phyloP scores from a whole-genome alignment of 805 yeast genomes.

The Scheffersomyces amazonensis region DNA sequence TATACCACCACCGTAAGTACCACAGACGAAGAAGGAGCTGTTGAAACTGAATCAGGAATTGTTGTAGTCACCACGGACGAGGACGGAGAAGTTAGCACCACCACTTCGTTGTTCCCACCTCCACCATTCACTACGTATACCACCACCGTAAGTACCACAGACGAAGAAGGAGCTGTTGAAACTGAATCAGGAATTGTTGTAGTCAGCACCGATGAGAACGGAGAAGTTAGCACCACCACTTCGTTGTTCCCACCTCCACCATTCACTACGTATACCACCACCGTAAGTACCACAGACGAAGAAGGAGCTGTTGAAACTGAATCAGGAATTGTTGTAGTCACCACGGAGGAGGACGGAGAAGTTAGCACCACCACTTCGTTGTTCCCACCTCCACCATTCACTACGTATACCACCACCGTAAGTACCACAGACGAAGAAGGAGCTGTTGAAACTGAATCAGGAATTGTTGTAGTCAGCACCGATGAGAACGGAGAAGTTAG shows the following conservation, averaged over 20 bases:
- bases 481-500: neutral
- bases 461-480: neutral
- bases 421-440: neutral
- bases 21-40: neutral
- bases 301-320: neutral
- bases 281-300: neutral
- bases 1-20: neutral
- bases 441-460: neutral
- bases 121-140: neutral
- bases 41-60: neutral
- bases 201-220: neutral
- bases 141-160: neutral
- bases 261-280: neutral
- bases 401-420: neutral
- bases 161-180: neutral
- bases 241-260: neutral
- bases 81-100: neutral
- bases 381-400: neutral
- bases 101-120: neutral
- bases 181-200: neutral
- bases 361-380: neutral
- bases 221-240: neutral
- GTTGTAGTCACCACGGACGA: neutral
- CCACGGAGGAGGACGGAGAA: neutral
- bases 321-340: neutral